These are phyloP conservation scores for Centrapalus pauciflorus DNA, from an alignment of 129 eudicot species.

Conservation along the genomic window DNA sequence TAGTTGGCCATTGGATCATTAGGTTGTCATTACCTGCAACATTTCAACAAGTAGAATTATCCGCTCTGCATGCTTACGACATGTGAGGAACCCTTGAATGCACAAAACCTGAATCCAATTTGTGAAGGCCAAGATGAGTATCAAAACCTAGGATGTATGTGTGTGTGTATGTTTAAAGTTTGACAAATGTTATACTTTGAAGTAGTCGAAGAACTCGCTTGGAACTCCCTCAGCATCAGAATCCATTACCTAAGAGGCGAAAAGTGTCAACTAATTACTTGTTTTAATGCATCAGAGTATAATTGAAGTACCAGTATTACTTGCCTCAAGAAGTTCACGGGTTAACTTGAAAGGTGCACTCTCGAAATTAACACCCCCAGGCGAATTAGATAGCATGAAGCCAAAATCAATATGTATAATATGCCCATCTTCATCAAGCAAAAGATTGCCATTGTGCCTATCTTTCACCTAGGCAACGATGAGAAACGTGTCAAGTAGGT, in stretches of 20 bases:
- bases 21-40: conserved; percentile 67
- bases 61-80: conserved; percentile 98
- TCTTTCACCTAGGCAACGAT: conserved; percentile 70
- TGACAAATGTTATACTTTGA: conserved; percentile 45
- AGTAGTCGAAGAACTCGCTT: conserved; percentile 98
- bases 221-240: conserved; percentile 99
- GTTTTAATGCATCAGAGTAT: conserved; percentile 1
- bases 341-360: conserved; percentile 99
- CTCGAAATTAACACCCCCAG: conserved; percentile 99
- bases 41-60: conserved; percentile 98
- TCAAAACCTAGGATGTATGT: conserved; percentile 3
- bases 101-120: conserved; percentile 69
- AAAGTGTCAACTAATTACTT: not conserved
- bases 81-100: conserved; percentile 96
- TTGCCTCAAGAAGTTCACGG: conserved; percentile 98
- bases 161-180: not conserved
- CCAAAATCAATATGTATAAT: conserved; percentile 98
- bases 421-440: conserved; percentile 99
- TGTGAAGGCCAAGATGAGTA: conserved; percentile 21
- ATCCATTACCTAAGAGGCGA: conserved; percentile 83
- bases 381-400: conserved; percentile 98
- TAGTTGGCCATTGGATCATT: not conserved
- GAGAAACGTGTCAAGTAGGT: not conserved
- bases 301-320: conserved; percentile 5
- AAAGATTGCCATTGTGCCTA: conserved; percentile 95